These are phyloP conservation scores for Cercospora sp. DNA, from an alignment of 2,329 filamentous ascomycete genomes.

Conservation along the genomic window DNA sequence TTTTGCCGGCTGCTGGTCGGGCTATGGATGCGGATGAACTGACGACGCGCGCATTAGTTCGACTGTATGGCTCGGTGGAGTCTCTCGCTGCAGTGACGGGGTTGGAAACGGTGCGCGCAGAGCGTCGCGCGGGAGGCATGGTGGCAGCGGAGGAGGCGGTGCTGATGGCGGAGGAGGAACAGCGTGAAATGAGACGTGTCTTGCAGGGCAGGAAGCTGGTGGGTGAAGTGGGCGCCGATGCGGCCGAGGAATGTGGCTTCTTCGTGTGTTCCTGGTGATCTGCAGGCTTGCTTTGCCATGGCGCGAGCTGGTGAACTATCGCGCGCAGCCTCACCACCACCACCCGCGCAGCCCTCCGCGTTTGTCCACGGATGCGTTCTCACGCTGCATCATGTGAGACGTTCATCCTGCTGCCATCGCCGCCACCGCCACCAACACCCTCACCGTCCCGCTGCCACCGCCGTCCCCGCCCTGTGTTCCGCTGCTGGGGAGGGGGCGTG, in stretches of 20 bases:
- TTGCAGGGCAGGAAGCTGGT: neutral
- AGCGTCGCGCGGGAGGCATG: constrained; percentile 40
- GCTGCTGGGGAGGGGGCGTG: neutral
- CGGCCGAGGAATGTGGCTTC: constrained; percentile 4
- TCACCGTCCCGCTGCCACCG: neutral
- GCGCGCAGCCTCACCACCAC: neutral
- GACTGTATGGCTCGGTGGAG: constrained; percentile 30
- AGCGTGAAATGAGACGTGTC: neutral
- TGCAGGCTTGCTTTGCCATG: neutral
- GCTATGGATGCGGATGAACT: constrained; percentile 35
- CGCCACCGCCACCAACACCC: neutral
- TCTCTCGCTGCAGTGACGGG: constrained; percentile 21
- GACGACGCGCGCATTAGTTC: constrained; percentile 33
- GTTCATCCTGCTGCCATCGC: neutral
- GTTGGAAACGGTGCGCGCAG: constrained; percentile 31
- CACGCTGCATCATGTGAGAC: neutral
- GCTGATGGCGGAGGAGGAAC: neutral
- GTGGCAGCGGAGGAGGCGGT: constrained; percentile 4
- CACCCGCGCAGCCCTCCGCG: neutral
- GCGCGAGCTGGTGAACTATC: neutral
- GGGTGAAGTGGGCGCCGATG: constrained; percentile 16
- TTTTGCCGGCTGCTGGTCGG: constrained; percentile 45
- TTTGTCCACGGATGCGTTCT: neutral
- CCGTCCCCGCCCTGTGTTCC: neutral
- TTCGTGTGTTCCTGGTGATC: neutral